Percentiles rank a stretch among this genome's conserved stretches.
These are phyloP conservation scores for Ustilago nuda DNA, from an alignment of 1,284 basidiomycete genomes.

Conservation along the genomic window DNA sequence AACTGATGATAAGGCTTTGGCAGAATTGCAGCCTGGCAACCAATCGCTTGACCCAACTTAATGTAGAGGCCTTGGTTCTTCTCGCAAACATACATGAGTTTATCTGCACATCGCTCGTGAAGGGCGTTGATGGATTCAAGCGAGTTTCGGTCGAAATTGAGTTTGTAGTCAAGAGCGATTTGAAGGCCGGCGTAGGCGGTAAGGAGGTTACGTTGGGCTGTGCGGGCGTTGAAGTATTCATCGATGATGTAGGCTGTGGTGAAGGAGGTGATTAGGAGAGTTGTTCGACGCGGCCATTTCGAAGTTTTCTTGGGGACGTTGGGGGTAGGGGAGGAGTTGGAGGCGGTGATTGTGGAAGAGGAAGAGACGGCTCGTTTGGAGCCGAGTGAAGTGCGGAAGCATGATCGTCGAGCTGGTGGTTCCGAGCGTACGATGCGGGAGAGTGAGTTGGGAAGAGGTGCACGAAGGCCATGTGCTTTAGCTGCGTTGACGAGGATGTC, in stretches of 20 bases:
- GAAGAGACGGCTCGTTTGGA: constrained; percentile 9
- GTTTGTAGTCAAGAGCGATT: constrained; percentile 64
- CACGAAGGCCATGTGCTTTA: constrained; percentile 18
- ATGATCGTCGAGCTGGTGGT: constrained; percentile 24
- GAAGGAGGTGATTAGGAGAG: constrained; percentile 13
- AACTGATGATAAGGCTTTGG: constrained; percentile 63
- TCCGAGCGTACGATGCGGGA: constrained; percentile 21
- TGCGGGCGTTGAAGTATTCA: constrained; percentile 46
- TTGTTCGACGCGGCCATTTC: constrained; percentile 20
- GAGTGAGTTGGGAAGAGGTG: constrained; percentile 28
- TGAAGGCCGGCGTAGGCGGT: constrained; percentile 52
- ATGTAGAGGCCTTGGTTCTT: constrained; percentile 61
- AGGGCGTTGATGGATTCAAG: constrained; percentile 56
- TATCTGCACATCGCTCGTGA: constrained; percentile 58
- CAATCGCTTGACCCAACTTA: constrained; percentile 64
- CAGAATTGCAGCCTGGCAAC: constrained; percentile 55
- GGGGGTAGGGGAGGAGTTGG: not conserved
- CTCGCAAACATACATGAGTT: constrained; percentile 60
- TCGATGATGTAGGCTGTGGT: constrained; percentile 39
- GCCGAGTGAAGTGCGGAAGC: constrained; percentile 25
- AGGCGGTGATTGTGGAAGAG: not conserved
- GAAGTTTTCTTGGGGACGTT: constrained; percentile 1
- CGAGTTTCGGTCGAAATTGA: constrained; percentile 58
- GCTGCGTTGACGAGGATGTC: constrained; percentile 39
- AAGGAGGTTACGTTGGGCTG: constrained; percentile 53